These are phyloP conservation scores for Boletus huronensis DNA, from an alignment of 768 basidiomycete genomes.

Conservation along the genomic window DNA sequence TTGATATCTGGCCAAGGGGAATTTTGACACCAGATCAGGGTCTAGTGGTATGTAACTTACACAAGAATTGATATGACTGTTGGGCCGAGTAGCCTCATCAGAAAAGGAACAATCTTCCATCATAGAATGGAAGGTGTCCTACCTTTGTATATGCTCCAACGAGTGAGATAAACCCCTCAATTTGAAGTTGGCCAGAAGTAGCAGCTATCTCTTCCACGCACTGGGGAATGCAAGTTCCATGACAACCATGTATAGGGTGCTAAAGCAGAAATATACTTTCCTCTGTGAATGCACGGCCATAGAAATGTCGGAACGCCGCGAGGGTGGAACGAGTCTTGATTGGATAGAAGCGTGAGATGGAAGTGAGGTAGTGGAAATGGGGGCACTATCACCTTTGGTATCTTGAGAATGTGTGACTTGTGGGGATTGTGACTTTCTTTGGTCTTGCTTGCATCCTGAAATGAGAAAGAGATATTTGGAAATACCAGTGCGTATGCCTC, in stretches of 20 bases:
- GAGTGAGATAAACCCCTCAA: conserved; percentile 84
- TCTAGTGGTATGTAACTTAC: conserved; percentile 41
- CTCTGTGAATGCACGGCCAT: conserved; percentile 68
- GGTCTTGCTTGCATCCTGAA: conserved; percentile 51
- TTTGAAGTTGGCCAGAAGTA: conserved; percentile 44
- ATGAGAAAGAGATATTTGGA: conserved; percentile 62
- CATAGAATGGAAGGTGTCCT: conserved; percentile 14
- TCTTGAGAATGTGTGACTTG: conserved; percentile 49
- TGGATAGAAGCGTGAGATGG: conserved; percentile 19
- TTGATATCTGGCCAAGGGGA: conserved; percentile 62
- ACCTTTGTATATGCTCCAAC: conserved; percentile 75
- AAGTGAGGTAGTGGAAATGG: conserved; percentile 11
- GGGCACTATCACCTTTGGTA: conserved; percentile 56
- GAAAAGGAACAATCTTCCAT: conserved; percentile 17
- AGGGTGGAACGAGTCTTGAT: conserved; percentile 62
- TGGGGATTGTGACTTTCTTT: conserved; percentile 32
- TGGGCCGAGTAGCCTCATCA: conserved; percentile 21
- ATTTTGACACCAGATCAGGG: conserved; percentile 1
- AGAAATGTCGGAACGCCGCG: conserved; percentile 67
- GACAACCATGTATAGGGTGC: conserved; percentile 1
- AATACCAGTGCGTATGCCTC: conserved; percentile 73
- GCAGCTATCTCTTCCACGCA: conserved; percentile 63
- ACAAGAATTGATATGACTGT: conserved; percentile 84
- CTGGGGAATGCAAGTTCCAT: conserved; percentile 37
- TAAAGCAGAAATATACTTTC: conserved; percentile 38